A percentile compares a stretch with the other conserved stretches of the same genome.
phyloP scores from a whole-genome alignment of 2,329 filamentous ascomycete genomes.

The Rachicladosporium sp. region DNA sequence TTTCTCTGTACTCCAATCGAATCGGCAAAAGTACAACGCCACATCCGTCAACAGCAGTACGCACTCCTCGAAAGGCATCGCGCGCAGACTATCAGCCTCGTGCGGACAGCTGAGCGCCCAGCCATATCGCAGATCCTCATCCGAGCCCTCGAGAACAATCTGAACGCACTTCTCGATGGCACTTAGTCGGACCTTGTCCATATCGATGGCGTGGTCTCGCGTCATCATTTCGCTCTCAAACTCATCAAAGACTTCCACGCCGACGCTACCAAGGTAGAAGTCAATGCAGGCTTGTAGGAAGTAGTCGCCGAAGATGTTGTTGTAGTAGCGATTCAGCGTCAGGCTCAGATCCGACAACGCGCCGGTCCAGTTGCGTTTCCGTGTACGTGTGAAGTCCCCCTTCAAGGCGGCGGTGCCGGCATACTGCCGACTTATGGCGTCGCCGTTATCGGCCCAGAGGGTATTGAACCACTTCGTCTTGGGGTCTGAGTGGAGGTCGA shows the following conservation, averaged over 20 bases:
- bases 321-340: conserved; percentile 67
- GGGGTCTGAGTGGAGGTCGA: conserved; percentile 63
- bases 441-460: conserved; percentile 94
- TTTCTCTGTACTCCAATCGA: conserved; percentile 93
- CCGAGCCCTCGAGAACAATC: conserved; percentile 60
- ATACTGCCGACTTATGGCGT: conserved; percentile 91
- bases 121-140: conserved; percentile 74
- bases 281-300: conserved; percentile 94
- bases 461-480: conserved; percentile 89
- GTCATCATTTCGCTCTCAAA: conserved; percentile 92
- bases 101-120: conserved; percentile 79
- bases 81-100: conserved; percentile 52
- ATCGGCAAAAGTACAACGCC: conserved; percentile 77
- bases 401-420: conserved; percentile 92
- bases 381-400: conserved; percentile 86
- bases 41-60: conserved; percentile 76
- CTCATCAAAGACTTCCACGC: conserved; percentile 75
- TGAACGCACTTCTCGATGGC: conserved; percentile 83
- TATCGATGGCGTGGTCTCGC: conserved; percentile 78
- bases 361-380: conserved; percentile 80
- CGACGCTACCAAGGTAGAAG: conserved; percentile 81
- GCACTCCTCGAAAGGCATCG: conserved; percentile 70
- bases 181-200: conserved; percentile 70
- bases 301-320: conserved; percentile 93
- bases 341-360: conserved; percentile 84